These are phyloP conservation scores for Manihot esculenta DNA, from an alignment of 441 rosid genomes.

Conservation along the genomic window DNA sequence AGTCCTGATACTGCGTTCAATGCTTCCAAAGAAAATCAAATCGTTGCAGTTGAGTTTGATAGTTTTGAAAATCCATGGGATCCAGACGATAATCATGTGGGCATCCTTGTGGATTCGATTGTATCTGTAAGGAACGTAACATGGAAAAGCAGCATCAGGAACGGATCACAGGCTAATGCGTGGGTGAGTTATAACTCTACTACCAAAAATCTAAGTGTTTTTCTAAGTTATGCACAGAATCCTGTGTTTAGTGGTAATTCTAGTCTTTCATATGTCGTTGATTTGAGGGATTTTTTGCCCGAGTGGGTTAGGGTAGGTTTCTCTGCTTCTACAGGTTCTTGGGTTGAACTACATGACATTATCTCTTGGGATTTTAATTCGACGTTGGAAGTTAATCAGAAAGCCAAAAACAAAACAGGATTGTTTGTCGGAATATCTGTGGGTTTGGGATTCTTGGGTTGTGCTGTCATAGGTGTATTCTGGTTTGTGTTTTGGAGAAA, in stretches of 20 bases:
- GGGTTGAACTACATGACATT: constrained; percentile 43
- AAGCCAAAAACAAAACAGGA: constrained; percentile 13
- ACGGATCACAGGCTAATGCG: constrained; percentile 41
- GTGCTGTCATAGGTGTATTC: constrained; percentile 23
- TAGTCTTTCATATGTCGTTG: constrained; percentile 36
- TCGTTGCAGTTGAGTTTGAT: constrained; percentile 61
- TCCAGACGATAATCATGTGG: constrained; percentile 45
- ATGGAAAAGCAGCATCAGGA: constrained; percentile 43
- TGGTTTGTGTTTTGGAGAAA: constrained; percentile 34
- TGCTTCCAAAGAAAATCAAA: constrained; percentile 23
- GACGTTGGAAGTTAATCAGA: constrained; percentile 31
- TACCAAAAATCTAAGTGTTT: constrained; percentile 43
- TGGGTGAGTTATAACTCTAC: constrained; percentile 53
- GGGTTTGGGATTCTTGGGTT: constrained; percentile 32
- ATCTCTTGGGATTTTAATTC: constrained; percentile 48
- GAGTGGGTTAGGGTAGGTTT: constrained; percentile 50
- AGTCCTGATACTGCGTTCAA: constrained; percentile 15
- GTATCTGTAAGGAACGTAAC: constrained; percentile 27
- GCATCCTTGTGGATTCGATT: constrained; percentile 49
- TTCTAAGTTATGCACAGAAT: constrained; percentile 37
- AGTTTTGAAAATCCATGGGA: constrained; percentile 41
- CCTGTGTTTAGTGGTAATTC: constrained; percentile 37
- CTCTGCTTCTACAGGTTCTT: constrained; percentile 51
- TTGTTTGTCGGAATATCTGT: constrained; percentile 34
- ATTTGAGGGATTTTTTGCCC: constrained; percentile 42